phyloP scores from a whole-genome alignment of 441 rosid genomes.

The Hypseocharis bilobata region DNA sequence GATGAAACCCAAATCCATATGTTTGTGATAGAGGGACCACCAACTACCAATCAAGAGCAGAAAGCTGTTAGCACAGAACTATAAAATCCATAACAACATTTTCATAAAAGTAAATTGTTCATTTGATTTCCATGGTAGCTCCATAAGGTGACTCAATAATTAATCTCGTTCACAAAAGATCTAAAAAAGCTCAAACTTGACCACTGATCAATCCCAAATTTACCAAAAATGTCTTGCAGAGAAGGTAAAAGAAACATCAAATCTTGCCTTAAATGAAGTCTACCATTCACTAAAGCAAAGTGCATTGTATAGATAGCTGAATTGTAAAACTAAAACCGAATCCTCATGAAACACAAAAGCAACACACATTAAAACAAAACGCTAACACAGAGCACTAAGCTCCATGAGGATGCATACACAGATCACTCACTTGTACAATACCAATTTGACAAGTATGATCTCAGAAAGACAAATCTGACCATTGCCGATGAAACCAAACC shows the following conservation, averaged over 20 bases:
- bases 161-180: neutral
- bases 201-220: slow-evolving; percentile 17
- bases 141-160: neutral
- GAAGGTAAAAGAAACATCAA: neutral
- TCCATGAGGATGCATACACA: neutral
- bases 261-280: neutral
- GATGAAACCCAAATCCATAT: neutral
- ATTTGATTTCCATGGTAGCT: neutral
- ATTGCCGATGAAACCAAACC: neutral
- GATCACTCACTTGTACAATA: neutral
- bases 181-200: neutral
- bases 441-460: neutral
- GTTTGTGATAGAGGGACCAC: neutral
- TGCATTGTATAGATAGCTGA: neutral
- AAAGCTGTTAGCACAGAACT: neutral
- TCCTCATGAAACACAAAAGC: neutral
- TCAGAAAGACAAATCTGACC: neutral
- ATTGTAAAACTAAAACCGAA: neutral
- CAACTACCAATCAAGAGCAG: neutral
- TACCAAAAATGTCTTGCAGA: neutral
- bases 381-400: neutral
- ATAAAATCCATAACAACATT: neutral
- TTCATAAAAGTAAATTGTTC: no score
- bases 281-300: neutral
- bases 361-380: neutral